A percentile compares a stretch with the other conserved stretches of the same genome.
Conservation (phyloP, 2,329 filamentous ascomycete genomes). For the Botryotinia calthae region DNA sequence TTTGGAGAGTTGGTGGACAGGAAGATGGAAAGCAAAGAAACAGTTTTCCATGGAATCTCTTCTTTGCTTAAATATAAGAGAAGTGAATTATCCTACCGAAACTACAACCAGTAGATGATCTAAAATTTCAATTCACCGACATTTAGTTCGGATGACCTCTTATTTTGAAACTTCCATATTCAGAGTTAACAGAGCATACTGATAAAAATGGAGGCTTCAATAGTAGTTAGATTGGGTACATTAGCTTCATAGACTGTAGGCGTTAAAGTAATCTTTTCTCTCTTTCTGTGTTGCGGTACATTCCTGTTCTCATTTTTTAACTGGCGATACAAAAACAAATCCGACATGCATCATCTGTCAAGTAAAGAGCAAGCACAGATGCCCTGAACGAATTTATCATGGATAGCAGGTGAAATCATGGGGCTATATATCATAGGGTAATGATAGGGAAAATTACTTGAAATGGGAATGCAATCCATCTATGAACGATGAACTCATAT, state of each 20-base stretch:
- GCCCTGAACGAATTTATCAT: background rate
- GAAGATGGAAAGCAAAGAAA: background rate
- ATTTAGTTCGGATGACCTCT: background rate
- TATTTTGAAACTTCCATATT: background rate
- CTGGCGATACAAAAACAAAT: background rate
- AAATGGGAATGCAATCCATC: background rate
- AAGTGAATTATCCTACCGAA: background rate
- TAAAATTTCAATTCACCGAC: background rate
- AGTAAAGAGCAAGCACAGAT: background rate
- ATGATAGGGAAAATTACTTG: background rate
- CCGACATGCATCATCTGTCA: background rate
- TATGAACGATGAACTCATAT: background rate
- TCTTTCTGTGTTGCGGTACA: background rate
- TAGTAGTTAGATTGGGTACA: too few relatives aligned
- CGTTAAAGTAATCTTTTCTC: background rate
- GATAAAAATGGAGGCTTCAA: too few relatives aligned
- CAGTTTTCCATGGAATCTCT: background rate
- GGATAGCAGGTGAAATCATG: background rate
- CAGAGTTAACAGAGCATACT: background rate
- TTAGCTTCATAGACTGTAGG: background rate
- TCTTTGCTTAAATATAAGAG: background rate
- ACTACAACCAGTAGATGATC: background rate
- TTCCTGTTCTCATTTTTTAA: background rate
- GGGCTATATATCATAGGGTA: too few relatives aligned
- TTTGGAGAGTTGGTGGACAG: background rate